Base-by-base conservation (phyloP, 805 yeast genomes). In the Danielia reshetovae region DNA sequence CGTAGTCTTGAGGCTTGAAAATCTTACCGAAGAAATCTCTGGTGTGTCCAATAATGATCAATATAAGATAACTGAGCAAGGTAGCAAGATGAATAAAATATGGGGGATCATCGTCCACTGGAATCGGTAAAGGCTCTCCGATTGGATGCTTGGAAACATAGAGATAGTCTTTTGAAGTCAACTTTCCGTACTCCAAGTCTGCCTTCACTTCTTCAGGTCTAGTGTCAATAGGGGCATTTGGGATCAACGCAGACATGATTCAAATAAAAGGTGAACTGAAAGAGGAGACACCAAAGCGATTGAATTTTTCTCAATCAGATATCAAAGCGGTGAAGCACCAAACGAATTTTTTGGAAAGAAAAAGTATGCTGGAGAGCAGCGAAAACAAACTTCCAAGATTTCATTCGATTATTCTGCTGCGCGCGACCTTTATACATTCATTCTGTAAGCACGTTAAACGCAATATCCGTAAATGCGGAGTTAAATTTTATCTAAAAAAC, bases 41-140 rank as follows among this genome's bases (percentile, higher is more conserved):
- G 25, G 88, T 63, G 55, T 93, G 96, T 23, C 99, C 99, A 40
- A 87, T 74, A 24, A 88, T 77, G 45, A 93, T 85, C 49, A 93
- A 71, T 29, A 87, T 75, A 48, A 94, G 69, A 58, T 88, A 94
- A 57, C 84, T 79, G 46, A 93, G 62, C 55, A 90, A 93, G 2
- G 98, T 90, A 38, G 86, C 73, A 32, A 93, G 62, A 40, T 85
- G 75, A 34, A 84, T 78, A 45, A 74, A 72, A 51, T 86, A 85
- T 14, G 96, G 90, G 5, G 97, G 97, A 36, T 89, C 90, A 57
- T 88, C 96, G 24, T 69, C 79, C 10, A 79, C 67, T 8, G 83
- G 79, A n/a, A 68, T 70, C 7, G 77, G 77, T 33, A 81, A 58
- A 4, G 84, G 80, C 42, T 67, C 74, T n/a, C 69, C 69, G 12